Conservation (phyloP, 2,329 filamentous ascomycete genomes). For the Anisogramma anomala region DNA sequence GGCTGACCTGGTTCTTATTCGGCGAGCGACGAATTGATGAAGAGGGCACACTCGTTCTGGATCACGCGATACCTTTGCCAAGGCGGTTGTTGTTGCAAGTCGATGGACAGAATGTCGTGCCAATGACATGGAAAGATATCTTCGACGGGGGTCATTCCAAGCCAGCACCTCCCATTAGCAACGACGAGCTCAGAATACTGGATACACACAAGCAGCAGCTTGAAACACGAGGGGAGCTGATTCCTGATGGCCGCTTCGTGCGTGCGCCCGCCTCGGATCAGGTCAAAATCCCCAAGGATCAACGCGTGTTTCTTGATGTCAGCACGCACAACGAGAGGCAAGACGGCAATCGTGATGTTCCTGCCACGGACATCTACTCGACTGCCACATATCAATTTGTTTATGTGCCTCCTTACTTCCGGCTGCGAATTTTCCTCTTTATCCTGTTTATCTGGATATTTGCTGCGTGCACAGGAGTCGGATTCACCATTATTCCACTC, state of each 20-base stretch:
- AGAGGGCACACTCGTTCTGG: constrained; percentile 54
- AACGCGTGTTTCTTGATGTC: constrained; percentile 68
- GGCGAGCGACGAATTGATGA: constrained; percentile 72
- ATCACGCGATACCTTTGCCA: constrained; percentile 27
- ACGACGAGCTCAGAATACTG: constrained; percentile 26
- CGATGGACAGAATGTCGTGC: constrained; percentile 30
- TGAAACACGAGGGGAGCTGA: constrained; percentile 43
- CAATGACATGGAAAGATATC: constrained; percentile 46
- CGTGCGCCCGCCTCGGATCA: constrained; percentile 91
- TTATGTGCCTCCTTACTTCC: constrained; percentile 78
- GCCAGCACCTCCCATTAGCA: constrained; percentile 26
- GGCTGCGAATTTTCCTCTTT: constrained; percentile 68
- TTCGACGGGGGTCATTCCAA: constrained; percentile 38
- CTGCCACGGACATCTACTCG: constrained; percentile 38
- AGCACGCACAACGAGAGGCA: constrained; percentile 53
- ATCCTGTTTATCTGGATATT: constrained; percentile 89
- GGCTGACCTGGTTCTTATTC: constrained; percentile 88
- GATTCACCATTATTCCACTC: constrained; percentile 75
- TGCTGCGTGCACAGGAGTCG: constrained; percentile 75
- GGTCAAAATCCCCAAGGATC: constrained; percentile 81
- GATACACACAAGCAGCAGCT: constrained; percentile 30
- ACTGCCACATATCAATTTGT: constrained; percentile 57
- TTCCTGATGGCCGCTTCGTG: constrained; percentile 70
- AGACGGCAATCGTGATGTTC: constrained; percentile 50
- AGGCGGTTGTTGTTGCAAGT: constrained; percentile 36